Evolutionary conservation across 768 basidiomycete genomes (phyloP).

Genomic region (Naganishia randhawae): DNA sequence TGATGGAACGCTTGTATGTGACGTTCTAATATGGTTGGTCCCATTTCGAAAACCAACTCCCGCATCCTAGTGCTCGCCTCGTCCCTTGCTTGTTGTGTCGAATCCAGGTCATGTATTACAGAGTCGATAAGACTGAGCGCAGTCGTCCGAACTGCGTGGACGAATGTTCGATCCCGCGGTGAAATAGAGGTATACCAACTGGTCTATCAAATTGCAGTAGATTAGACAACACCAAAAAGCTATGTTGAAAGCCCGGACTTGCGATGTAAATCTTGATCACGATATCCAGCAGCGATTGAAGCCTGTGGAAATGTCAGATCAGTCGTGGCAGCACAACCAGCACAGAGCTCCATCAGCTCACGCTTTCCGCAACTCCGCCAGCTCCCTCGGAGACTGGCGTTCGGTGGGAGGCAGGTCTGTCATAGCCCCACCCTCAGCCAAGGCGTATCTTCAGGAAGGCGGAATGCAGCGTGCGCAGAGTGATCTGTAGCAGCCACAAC

Average conservation of each 20-base stretch:
- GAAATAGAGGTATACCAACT: constrained; percentile 43
- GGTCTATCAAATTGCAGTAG: not conserved
- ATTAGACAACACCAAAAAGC: not conserved
- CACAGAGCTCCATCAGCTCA: not conserved
- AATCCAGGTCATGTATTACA: constrained; percentile 1
- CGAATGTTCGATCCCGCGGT: constrained; percentile 37
- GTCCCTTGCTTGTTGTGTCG: constrained; percentile 26
- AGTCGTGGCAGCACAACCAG: not conserved
- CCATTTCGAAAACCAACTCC: constrained; percentile 34
- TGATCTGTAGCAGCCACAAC: no score
- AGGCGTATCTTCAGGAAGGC: no score
- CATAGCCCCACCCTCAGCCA: no score
- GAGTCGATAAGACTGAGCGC: constrained; percentile 31
- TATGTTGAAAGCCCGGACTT: not conserved
- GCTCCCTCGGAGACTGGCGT: no score
- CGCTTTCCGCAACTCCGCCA: not conserved
- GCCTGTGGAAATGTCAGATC: not conserved
- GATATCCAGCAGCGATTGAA: not conserved
- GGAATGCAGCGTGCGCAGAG: no score
- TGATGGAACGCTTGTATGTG: constrained; percentile 28
- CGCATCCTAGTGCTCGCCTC: constrained; percentile 12
- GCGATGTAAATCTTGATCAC: constrained; percentile 15
- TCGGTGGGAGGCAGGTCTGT: no score
- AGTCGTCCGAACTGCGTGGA: constrained; percentile 39
- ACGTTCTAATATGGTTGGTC: constrained; percentile 35